Percentiles rank a stretch among this genome's conserved stretches.
Evolutionary conservation across 179 eudicot species (phyloP).

Genomic region (Pouteria campechiana): DNA sequence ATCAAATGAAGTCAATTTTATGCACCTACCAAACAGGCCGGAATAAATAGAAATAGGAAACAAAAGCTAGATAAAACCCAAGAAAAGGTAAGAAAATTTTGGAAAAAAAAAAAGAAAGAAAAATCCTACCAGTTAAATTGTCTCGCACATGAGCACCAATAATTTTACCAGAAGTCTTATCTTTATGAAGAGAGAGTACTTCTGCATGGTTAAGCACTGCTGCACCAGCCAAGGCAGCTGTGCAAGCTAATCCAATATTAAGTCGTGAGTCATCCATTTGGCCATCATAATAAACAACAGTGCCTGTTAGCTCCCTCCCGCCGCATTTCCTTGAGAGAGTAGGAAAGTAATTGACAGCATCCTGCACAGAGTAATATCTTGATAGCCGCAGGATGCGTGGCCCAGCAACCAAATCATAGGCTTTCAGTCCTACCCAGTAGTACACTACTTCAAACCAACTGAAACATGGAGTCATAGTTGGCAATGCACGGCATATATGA

Average conservation of each 20-base stretch:
- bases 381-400: constrained; percentile 66
- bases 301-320: constrained; percentile 72
- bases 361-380: constrained; percentile 80
- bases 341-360: constrained; percentile 85
- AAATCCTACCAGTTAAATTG: constrained; percentile 70
- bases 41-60: no score
- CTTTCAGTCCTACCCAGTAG: constrained; percentile 90
- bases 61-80: no score
- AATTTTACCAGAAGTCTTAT: constrained; percentile 53
- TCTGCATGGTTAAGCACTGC: constrained; percentile 90
- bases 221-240: constrained; percentile 95
- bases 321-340: constrained; percentile 66
- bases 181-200: constrained; percentile 71
- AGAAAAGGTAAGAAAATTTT: no score
- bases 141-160: constrained; percentile 76
- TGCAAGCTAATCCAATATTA: constrained; percentile 89
- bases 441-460: constrained; percentile 83
- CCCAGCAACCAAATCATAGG: constrained; percentile 89
- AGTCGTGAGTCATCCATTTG: constrained; percentile 97
- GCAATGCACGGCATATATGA: constrained; percentile 85
- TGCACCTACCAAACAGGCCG: no score
- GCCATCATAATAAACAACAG: constrained; percentile 98
- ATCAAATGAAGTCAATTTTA: no score
- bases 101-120: no score
- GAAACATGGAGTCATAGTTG: constrained; percentile 98